These are phyloP conservation scores for Lotmaria passim DNA, from an alignment of 208 protist genomes.

Conservation along the genomic window DNA sequence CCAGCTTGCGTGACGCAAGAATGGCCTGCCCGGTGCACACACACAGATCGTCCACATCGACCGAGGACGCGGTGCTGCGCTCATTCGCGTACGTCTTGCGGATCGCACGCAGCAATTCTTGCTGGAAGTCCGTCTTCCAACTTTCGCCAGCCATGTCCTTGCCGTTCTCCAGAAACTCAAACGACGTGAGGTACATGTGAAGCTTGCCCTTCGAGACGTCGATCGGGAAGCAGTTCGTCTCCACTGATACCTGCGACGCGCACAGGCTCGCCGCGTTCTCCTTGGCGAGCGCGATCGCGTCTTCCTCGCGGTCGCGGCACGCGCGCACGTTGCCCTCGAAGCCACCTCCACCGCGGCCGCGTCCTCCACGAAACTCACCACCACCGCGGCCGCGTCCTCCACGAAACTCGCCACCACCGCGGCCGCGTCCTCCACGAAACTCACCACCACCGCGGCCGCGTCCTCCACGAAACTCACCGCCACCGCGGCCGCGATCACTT, in stretches of 20 bases:
- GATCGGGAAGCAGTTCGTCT: constrained; percentile 38
- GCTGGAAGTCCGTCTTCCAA: constrained; percentile 38
- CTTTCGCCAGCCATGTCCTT: constrained; percentile 28
- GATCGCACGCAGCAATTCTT: constrained; percentile 26
- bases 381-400: constrained; percentile 3
- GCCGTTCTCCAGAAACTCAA: constrained; percentile 45
- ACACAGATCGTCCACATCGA: constrained; percentile 19
- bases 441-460: constrained; percentile 8
- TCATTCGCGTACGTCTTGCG: constrained; percentile 12
- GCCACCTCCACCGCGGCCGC: constrained; percentile 25
- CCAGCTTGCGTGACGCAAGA: constrained; percentile 20
- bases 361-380: constrained; percentile 3
- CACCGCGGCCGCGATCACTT: constrained; percentile 1
- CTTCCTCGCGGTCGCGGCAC: constrained; percentile 27
- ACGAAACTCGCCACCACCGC: background rate
- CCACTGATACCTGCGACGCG: constrained; percentile 8
- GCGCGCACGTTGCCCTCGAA: constrained; percentile 16
- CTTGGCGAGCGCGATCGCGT: constrained; percentile 19
- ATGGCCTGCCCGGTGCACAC: constrained; percentile 40
- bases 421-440: background rate
- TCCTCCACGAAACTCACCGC: background rate
- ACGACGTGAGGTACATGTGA: constrained; percentile 34
- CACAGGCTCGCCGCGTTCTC: constrained; percentile 11
- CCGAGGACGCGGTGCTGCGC: background rate
- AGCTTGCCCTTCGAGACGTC: constrained; percentile 21